Conservation (phyloP, 495 filamentous ascomycete genomes). For the Hypoxylon lenormandii region DNA sequence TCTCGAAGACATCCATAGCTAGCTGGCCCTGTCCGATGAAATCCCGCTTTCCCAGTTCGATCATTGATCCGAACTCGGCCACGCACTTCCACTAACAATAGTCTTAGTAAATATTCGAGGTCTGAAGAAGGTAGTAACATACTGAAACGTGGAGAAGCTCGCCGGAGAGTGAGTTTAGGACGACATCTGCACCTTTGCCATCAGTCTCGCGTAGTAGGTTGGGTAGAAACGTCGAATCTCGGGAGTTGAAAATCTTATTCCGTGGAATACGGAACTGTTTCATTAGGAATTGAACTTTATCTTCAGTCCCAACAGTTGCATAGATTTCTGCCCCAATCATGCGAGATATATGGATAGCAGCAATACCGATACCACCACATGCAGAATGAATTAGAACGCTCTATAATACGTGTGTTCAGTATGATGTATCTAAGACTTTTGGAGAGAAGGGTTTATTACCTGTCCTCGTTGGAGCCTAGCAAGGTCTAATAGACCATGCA, state of each 20-base stretch:
- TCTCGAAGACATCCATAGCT: neutral
- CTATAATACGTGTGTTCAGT: too few species aligned
- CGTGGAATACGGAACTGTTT: constrained; percentile 70
- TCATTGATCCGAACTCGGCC: constrained; percentile 64
- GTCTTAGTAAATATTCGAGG: constrained; percentile 43
- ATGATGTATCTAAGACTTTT: too few species aligned
- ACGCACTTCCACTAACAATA: constrained; percentile 59
- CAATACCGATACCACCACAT: constrained; percentile 66
- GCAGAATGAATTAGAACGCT: constrained; percentile 63
- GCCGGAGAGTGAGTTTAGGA: too few species aligned
- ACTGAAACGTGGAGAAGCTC: too few species aligned
- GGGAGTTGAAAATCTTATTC: constrained; percentile 74
- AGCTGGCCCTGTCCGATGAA: constrained; percentile 39
- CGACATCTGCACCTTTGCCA: too few species aligned
- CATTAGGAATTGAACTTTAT: constrained; percentile 73
- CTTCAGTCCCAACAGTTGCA: constrained; percentile 68
- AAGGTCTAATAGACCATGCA: constrained; percentile 60
- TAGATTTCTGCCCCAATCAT: too few species aligned
- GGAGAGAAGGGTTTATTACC: too few species aligned
- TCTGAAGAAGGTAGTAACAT: constrained; percentile 59
- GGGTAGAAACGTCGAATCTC: too few species aligned
- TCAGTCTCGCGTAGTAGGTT: too few species aligned
- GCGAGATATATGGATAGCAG: constrained; percentile 65
- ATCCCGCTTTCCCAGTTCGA: constrained; percentile 65
- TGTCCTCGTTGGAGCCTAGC: neutral